Evolutionary conservation across 2,329 filamentous ascomycete genomes (phyloP).

Genomic region (Aspergillaceae sp.): DNA sequence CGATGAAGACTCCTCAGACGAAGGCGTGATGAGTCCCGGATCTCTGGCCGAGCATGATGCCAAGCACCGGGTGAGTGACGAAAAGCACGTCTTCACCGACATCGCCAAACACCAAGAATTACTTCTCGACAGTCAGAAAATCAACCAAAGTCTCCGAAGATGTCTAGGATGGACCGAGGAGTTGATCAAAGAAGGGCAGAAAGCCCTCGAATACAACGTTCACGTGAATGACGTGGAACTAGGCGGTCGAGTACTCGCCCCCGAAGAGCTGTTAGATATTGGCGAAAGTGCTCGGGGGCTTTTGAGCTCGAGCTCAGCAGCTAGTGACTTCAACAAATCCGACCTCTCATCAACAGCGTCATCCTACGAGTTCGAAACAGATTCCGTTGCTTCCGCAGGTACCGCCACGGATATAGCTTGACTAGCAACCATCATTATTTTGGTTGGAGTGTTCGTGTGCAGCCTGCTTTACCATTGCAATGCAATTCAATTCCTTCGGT

Average conservation of each 20-base stretch:
- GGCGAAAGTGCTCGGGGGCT: constrained; percentile 24
- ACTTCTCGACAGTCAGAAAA: constrained; percentile 81
- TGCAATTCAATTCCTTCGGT: background rate
- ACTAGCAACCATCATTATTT: background rate
- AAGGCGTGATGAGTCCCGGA: constrained; percentile 28
- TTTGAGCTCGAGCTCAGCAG: constrained; percentile 24
- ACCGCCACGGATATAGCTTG: background rate
- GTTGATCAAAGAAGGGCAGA: constrained; percentile 79
- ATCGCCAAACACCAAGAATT: constrained; percentile 82
- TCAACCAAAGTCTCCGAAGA: constrained; percentile 86
- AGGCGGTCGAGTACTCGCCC: constrained; percentile 67
- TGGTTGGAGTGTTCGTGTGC: background rate
- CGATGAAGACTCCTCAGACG: constrained; percentile 31
- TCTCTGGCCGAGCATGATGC: constrained; percentile 32
- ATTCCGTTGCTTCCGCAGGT: background rate
- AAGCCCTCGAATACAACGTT: constrained; percentile 76
- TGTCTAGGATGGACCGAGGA: constrained; percentile 86
- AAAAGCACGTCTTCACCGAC: constrained; percentile 75
- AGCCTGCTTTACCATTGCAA: background rate
- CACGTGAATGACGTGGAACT: constrained; percentile 69
- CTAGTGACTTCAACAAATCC: constrained; percentile 22
- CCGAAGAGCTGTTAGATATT: constrained; percentile 51
- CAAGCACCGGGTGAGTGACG: constrained; percentile 61
- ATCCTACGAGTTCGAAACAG: background rate
- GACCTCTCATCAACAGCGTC: background rate